phyloP scores from a whole-genome alignment of 2,329 filamentous ascomycete genomes.

The Triangularia setosa region DNA sequence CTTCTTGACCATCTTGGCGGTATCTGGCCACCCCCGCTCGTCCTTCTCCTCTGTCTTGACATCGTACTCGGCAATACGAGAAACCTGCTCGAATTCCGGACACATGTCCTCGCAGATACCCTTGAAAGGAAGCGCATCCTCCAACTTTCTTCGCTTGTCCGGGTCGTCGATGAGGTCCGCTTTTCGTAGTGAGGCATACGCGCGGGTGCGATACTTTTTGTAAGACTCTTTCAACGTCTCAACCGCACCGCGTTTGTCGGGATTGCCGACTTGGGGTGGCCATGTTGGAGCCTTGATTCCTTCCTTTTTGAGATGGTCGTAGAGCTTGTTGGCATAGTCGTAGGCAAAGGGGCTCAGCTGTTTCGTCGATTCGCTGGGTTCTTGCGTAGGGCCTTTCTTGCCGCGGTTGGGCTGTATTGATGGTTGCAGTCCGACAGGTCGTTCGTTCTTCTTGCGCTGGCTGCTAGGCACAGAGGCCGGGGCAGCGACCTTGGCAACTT shows the following conservation, averaged over 20 bases:
- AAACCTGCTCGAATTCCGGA: constrained; percentile 62
- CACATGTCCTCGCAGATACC: constrained; percentile 69
- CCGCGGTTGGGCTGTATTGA: background rate
- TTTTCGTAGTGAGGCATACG: constrained; percentile 54
- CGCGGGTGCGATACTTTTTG: constrained; percentile 54
- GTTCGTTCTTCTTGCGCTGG: constrained; percentile 15
- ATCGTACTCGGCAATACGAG: constrained; percentile 58
- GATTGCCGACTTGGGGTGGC: constrained; percentile 53
- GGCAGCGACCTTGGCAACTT: background rate
- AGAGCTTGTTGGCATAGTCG: constrained; percentile 47
- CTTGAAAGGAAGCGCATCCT: constrained; percentile 63
- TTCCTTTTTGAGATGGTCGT: constrained; percentile 51
- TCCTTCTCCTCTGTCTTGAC: constrained; percentile 54
- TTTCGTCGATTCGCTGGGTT: constrained; percentile 24
- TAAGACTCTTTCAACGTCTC: constrained; percentile 53
- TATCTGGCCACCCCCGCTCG: constrained; percentile 43
- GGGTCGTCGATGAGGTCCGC: constrained; percentile 62
- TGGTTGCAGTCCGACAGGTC: constrained; percentile 10
- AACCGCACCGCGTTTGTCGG: constrained; percentile 47
- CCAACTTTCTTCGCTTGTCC: constrained; percentile 56
- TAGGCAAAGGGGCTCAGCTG: constrained; percentile 26
- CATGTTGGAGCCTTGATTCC: constrained; percentile 51
- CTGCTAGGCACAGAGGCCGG: background rate
- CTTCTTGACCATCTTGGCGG: constrained; percentile 60
- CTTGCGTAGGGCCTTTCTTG: constrained; percentile 5